Conservation (phyloP, 257 asterid species). For the Solanum lignicaule region DNA sequence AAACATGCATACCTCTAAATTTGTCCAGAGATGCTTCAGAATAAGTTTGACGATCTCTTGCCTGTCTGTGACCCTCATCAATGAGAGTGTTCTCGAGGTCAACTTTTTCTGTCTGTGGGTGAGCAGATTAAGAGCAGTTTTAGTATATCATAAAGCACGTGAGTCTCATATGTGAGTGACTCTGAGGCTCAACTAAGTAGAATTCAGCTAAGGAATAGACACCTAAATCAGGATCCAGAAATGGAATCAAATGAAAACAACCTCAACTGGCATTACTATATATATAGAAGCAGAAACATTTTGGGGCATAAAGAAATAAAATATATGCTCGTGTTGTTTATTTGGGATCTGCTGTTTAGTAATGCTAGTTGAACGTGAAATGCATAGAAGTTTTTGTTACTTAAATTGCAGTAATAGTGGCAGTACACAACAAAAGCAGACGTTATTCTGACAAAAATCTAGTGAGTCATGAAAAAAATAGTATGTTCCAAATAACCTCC, state of each 20-base stretch:
- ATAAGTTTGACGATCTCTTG: not conserved
- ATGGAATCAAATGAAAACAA: not conserved
- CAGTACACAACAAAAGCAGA: not conserved
- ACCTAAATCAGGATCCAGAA: not conserved
- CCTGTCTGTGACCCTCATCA: slow-evolving; percentile 14
- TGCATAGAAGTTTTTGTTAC: not conserved
- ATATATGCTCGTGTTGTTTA: not conserved
- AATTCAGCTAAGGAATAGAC: not conserved
- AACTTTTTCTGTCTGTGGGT: slow-evolving; percentile 11
- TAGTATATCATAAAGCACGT: not conserved
- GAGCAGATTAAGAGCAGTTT: not conserved
- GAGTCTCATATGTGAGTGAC: not conserved
- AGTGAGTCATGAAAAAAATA: not conserved
- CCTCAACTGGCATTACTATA: not conserved
- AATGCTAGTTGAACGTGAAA: not conserved
- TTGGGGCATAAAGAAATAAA: not conserved
- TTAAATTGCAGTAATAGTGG: not conserved
- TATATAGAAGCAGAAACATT: not conserved
- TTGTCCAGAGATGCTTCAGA: not conserved
- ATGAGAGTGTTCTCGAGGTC: slow-evolving; percentile 17
- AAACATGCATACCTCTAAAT: not conserved
- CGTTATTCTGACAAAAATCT: not conserved
- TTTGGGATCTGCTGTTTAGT: not conserved
- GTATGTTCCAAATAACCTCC: not conserved
- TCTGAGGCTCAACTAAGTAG: not conserved